phyloP scores from a whole-genome alignment of 495 filamentous ascomycete genomes.

The Massariosphaeria phaeospora region DNA sequence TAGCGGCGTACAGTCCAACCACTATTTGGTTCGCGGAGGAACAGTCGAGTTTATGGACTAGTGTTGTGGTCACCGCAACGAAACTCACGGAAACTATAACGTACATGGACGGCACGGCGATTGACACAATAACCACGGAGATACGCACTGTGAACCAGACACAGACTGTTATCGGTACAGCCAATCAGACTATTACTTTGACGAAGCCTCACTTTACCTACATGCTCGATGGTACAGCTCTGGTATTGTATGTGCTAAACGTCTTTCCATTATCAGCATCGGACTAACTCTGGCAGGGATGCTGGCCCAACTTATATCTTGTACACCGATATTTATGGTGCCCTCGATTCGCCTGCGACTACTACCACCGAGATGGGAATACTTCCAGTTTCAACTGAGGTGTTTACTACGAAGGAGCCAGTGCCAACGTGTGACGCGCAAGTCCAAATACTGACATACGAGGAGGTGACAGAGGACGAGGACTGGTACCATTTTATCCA shows the following conservation, averaged over 20 bases:
- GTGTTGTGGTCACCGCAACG: conserved; percentile 11
- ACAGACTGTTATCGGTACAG: conserved; percentile 6
- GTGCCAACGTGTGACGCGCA: background rate
- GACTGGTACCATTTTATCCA: conserved; percentile 18
- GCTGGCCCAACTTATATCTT: conserved; percentile 21
- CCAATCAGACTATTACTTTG: conserved; percentile 4
- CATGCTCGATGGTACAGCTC: background rate
- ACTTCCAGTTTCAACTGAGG: background rate
- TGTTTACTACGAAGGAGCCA: background rate
- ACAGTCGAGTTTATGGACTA: conserved; percentile 4
- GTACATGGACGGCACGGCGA: background rate
- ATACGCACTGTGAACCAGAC: conserved; percentile 3
- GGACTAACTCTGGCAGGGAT: conserved; percentile 5
- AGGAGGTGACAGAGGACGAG: background rate
- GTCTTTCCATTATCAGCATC: background rate
- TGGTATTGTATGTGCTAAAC: conserved; percentile 17
- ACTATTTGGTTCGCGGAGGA: conserved; percentile 9
- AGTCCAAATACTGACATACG: background rate
- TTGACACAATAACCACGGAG: conserved; percentile 14
- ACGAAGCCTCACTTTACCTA: conserved; percentile 11
- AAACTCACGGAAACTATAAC: background rate
- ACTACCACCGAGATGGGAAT: background rate
- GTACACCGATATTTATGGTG: conserved; percentile 13
- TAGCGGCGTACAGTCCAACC: conserved; percentile 16
- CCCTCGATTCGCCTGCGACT: background rate